Evolutionary conservation across 23 red algal species (phyloP).

Genomic region (Gracilariopsis chorda): DNA sequence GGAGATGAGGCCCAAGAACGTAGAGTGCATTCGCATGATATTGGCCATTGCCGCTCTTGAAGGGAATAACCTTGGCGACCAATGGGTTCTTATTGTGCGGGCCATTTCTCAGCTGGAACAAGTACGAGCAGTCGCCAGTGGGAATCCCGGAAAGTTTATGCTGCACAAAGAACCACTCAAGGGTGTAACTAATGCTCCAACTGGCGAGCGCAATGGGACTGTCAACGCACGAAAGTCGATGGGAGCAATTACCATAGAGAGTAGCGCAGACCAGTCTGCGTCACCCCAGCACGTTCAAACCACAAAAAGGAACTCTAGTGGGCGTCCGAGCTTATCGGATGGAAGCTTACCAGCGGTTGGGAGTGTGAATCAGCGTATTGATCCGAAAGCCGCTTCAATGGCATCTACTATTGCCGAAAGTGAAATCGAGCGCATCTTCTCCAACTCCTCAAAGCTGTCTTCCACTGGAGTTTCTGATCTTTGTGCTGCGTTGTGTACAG

Average conservation of each 20-base stretch:
- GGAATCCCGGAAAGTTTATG: conserved; percentile 40
- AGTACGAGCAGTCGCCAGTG: conserved; percentile 55
- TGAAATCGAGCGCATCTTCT: conserved; percentile 77
- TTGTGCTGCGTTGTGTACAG: conserved; percentile 64
- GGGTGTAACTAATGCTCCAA: neutral
- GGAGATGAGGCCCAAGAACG: conserved; percentile 87
- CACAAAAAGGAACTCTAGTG: neutral
- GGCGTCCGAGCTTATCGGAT: neutral
- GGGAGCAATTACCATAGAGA: neutral
- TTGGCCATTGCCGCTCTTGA: conserved; percentile 83
- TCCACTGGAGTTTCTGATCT: conserved; percentile 76
- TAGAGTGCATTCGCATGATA: conserved; percentile 87
- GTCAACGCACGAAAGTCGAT: neutral
- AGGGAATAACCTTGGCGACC: conserved; percentile 88
- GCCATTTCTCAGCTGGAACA: conserved; percentile 85
- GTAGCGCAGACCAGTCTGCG: neutral
- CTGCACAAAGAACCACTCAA: conserved; percentile 48
- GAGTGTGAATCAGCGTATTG: neutral
- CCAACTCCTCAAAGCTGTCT: conserved; percentile 56
- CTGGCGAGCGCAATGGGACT: neutral
- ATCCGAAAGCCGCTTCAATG: conserved; percentile 56
- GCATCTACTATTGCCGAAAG: conserved; percentile 50
- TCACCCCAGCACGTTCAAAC: neutral
- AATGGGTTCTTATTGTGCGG: conserved; percentile 81
- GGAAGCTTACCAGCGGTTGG: neutral